These are phyloP conservation scores for Cardamine occulta DNA, from an alignment of 345 rosid species.

Conservation along the genomic window DNA sequence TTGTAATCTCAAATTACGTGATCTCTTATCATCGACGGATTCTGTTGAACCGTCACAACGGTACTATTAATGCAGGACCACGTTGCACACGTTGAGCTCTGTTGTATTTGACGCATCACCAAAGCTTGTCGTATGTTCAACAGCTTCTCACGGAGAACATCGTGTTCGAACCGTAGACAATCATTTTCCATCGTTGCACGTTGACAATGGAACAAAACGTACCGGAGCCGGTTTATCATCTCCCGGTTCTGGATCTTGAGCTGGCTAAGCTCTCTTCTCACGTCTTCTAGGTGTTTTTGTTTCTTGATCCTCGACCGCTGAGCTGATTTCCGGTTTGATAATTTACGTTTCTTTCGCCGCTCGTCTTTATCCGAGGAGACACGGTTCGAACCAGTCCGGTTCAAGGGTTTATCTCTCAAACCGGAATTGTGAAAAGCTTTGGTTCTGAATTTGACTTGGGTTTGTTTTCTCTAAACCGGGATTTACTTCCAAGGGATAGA, in stretches of 20 bases:
- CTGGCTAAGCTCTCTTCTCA: slow-evolving; percentile 69
- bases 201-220: slow-evolving; percentile 50
- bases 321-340: slow-evolving; percentile 95
- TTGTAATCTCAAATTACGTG: slow-evolving; percentile 36
- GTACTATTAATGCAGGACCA: slow-evolving; percentile 58
- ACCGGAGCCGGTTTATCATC: slow-evolving; percentile 57
- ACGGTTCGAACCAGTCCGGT: slow-evolving; percentile 17
- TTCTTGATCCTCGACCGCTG: slow-evolving; percentile 82
- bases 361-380: slow-evolving; percentile 48
- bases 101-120: slow-evolving; percentile 60
- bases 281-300: slow-evolving; percentile 74
- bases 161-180: slow-evolving; percentile 61
- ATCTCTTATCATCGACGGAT: slow-evolving; percentile 53
- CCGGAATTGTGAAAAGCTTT: slow-evolving; percentile 45
- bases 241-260: slow-evolving; percentile 66
- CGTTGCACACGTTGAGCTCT: slow-evolving; percentile 45
- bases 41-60: slow-evolving; percentile 46
- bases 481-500: slow-evolving; percentile 32
- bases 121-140: slow-evolving; percentile 56
- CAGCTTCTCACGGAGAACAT: slow-evolving; percentile 58
- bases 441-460: slow-evolving; percentile 40
- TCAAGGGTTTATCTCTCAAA: slow-evolving; percentile 40
- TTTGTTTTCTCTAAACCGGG: slow-evolving; percentile 48
- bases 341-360: slow-evolving; percentile 66
- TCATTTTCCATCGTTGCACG: slow-evolving; percentile 56